These are phyloP conservation scores for Chiua sp. DNA, from an alignment of 1,284 basidiomycete genomes.

Conservation along the genomic window DNA sequence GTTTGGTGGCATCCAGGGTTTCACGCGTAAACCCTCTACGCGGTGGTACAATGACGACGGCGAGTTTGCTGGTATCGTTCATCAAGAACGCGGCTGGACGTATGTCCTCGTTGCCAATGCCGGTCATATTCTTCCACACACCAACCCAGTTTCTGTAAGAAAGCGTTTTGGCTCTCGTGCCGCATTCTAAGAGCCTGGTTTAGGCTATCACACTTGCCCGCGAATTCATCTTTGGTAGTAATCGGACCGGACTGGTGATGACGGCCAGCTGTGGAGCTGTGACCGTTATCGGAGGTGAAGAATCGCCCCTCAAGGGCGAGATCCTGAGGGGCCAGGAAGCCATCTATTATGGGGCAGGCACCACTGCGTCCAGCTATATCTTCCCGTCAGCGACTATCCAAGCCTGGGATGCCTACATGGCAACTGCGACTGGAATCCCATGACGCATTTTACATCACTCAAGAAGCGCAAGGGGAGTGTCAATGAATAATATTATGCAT, in stretches of 20 bases:
- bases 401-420: conserved; percentile 58
- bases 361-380: conserved; percentile 53
- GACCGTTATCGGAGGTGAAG: conserved; percentile 59
- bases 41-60: conserved; percentile 64
- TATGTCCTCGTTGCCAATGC: conserved; percentile 64
- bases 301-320: conserved; percentile 46
- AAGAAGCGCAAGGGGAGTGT: too few species aligned
- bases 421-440: conserved; percentile 17
- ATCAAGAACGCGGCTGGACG: conserved; percentile 73
- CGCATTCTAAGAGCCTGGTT: neutral
- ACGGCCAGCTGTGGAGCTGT: conserved; percentile 27
- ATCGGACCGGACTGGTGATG: conserved; percentile 55
- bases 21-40: conserved; percentile 67
- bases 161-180: neutral
- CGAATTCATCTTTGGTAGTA: conserved; percentile 64
- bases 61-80: conserved; percentile 66
- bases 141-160: conserved; percentile 58
- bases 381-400: conserved; percentile 58
- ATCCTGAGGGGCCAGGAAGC: conserved; percentile 55
- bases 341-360: conserved; percentile 54
- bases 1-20: conserved; percentile 76
- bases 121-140: conserved; percentile 60
- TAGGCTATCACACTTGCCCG: conserved; percentile 59
- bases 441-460: neutral
- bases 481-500: too few species aligned